A percentile compares a stretch with the other conserved stretches of the same genome.
Evolutionary conservation across 805 yeast genomes (phyloP).

Genomic region (Nematodospora valgi): DNA sequence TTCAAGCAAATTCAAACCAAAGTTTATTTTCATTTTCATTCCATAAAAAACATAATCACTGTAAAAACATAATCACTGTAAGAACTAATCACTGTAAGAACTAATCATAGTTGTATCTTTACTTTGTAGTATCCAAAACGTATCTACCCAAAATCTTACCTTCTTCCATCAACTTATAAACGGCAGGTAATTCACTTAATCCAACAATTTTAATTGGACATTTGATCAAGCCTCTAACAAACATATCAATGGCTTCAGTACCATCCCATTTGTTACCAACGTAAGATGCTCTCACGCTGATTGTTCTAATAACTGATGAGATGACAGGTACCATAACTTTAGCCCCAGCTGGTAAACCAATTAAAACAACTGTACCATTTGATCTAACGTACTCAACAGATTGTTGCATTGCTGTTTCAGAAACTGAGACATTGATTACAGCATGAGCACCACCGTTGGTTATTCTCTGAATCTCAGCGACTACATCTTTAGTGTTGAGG

Average conservation of each 20-base stretch:
- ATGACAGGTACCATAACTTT: conserved; percentile 67
- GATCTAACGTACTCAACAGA: conserved; percentile 48
- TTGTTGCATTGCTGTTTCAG: conserved; percentile 62
- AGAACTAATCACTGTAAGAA: too few species aligned
- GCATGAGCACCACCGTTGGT: conserved; percentile 78
- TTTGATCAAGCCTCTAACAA: conserved; percentile 65
- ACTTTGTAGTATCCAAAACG: conserved; percentile 75
- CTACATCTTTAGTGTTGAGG: conserved; percentile 51
- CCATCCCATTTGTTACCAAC: conserved; percentile 90
- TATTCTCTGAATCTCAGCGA: conserved; percentile 49
- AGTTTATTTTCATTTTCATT: too few species aligned
- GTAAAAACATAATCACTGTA: too few species aligned
- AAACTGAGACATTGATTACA: conserved; percentile 71
- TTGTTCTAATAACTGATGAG: conserved; percentile 68
- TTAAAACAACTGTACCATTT: conserved; percentile 37
- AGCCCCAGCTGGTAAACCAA: conserved; percentile 81
- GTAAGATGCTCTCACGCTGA: conserved; percentile 74
- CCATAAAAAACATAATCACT: too few species aligned
- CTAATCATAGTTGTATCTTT: too few species aligned
- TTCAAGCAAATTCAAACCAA: too few species aligned
- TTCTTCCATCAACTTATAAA: conserved; percentile 74
- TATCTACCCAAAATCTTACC: conserved; percentile 87
- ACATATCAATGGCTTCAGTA: conserved; percentile 75
- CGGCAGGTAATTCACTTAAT: conserved; percentile 63
- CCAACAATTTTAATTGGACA: conserved; percentile 77